Evolutionary conservation across 257 asterid species (phyloP), one percentile per base, ranked within the genome.

Genomic region (Gentiana macrophylla): DNA sequence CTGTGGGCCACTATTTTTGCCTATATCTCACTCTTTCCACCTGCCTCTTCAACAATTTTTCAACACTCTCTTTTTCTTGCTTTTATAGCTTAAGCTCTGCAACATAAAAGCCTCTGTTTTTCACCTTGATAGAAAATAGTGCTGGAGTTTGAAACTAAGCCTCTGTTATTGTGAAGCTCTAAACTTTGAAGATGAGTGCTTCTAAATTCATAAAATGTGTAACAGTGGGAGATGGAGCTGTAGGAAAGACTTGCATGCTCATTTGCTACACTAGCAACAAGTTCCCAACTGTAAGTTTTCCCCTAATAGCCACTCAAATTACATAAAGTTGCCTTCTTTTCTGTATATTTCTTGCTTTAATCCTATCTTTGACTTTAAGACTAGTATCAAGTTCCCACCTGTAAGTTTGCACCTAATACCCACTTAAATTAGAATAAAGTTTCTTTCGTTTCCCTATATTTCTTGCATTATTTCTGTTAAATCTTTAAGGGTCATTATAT

Each of bases 181-280:
- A 37, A 55, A 8, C 47, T 53, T 15, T 52, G 35, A 35, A 65
- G 57, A 90, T 90, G 97, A 90, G 86, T 82, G 94, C 94, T 70
- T 90, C 96, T 49, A 90, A 86, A 81, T 90, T 90, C 86, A 90
- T 90, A 59, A 90, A 90, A 72, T 90, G 97, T 79, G 96, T 86
- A 38, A 86, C 94, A 0, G 96, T 90, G 34, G 97, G 97, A 68
- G 97, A 90, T 74, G 96, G 97, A 38, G 95, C 97, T 69, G 97
- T 90, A 59, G 97, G 96, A 63, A 90, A 90, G 72, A 90, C 97
- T 49, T 90, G 96, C 82, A 90, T 90, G 97, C 95, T 86, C 77
- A 89, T 89, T 38, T 89, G 97, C 55, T 89, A 89, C 68, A 89
- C 97, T 54, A 89, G 94, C 79, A 89, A 86, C 93, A 89, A 83